Percentiles rank a stretch among this genome's conserved stretches.
phyloP scores from a whole-genome alignment of 306 rosid species.

The Carpinus viminea region DNA sequence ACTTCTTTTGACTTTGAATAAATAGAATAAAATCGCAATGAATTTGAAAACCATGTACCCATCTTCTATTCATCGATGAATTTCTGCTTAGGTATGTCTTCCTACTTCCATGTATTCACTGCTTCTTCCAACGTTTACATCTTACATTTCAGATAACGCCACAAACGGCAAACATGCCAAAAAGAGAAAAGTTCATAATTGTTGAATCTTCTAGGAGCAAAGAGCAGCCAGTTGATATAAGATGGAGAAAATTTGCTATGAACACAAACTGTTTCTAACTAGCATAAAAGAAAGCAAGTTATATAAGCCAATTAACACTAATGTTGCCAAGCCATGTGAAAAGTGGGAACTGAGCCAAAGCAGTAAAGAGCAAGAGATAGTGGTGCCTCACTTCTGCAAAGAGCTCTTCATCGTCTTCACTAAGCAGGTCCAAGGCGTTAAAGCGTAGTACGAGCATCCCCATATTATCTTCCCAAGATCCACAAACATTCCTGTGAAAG shows the following conservation, averaged over 20 bases:
- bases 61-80: not conserved
- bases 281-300: slow-evolving; percentile 30
- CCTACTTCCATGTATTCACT: not conserved
- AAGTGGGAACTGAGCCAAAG: slow-evolving; percentile 88
- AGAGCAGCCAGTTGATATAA: slow-evolving; percentile 1
- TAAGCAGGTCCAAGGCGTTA: slow-evolving; percentile 90
- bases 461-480: no score
- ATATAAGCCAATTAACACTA: slow-evolving; percentile 86
- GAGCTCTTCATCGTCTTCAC: slow-evolving; percentile 96
- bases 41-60: not conserved
- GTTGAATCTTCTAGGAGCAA: slow-evolving; percentile 6
- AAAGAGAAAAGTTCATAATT: not conserved
- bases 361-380: slow-evolving; percentile 88
- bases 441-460: no score
- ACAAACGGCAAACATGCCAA: not conserved
- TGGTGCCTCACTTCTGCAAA: slow-evolving; percentile 94
- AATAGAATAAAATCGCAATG: not conserved
- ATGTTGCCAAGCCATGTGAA: slow-evolving; percentile 94
- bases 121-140: not conserved
- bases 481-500: no score
- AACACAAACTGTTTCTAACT: slow-evolving; percentile 30
- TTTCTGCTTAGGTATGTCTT: not conserved
- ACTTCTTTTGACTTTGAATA: not conserved
- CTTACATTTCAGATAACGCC: not conserved
- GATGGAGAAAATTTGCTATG: slow-evolving; percentile 15